These are phyloP conservation scores for Geranomyces variabilis DNA, from an alignment of 192 early-diverging fungal genomes.

Conservation along the genomic window DNA sequence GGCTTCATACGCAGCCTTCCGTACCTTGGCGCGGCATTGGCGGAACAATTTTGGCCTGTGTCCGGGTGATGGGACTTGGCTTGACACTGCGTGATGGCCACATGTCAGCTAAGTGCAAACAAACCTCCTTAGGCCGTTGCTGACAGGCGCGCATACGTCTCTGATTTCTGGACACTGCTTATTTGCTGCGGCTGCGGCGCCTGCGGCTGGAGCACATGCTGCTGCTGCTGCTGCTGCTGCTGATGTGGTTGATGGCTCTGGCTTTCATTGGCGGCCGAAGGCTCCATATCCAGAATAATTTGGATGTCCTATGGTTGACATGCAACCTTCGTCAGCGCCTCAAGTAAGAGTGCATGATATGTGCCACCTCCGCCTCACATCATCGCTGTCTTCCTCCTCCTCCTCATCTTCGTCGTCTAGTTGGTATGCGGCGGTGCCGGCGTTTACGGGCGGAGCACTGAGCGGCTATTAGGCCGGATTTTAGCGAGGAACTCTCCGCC, in stretches of 20 bases:
- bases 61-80: slow-evolving; percentile 22
- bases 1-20: neutral
- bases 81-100: slow-evolving; percentile 20
- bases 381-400: slow-evolving; percentile 65
- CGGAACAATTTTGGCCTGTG: slow-evolving; percentile 1
- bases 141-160: too few species aligned
- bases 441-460: neutral
- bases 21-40: slow-evolving; percentile 28
- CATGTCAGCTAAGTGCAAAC: too few species aligned
- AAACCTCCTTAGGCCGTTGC: too few species aligned
- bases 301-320: slow-evolving; percentile 78
- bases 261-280: neutral
- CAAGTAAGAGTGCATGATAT: too few species aligned
- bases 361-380: slow-evolving; percentile 45
- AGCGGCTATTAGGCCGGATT: neutral
- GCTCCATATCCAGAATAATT: slow-evolving; percentile 67
- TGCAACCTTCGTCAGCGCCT: too few species aligned
- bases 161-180: neutral
- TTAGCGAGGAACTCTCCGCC: neutral
- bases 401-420: slow-evolving; percentile 56
- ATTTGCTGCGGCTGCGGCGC: neutral
- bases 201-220: slow-evolving; percentile 6
- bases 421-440: neutral
- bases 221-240: slow-evolving; percentile 35
- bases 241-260: neutral